phyloP scores from a whole-genome alignment of 148 eudicot genomes.

The Spergularia marina region DNA sequence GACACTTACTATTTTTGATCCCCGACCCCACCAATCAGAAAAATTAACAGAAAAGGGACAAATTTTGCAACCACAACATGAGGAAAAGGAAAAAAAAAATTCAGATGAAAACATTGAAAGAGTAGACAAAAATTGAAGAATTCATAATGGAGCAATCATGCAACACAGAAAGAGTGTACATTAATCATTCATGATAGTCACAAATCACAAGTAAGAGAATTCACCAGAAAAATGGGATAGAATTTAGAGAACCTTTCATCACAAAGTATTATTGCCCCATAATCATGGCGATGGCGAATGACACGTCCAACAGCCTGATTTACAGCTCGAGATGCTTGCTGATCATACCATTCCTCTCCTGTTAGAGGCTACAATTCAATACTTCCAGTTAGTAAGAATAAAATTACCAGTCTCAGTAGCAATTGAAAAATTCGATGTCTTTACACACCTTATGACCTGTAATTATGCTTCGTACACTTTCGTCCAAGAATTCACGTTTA shows the following conservation, averaged over 20 bases:
- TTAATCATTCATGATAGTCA: neutral
- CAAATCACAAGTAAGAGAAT: neutral
- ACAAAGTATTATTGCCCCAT: constrained; percentile 92
- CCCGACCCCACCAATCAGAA: neutral
- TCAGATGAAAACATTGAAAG: neutral
- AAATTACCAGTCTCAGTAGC: constrained; percentile 3
- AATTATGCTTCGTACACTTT: constrained; percentile 38
- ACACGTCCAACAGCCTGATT: constrained; percentile 99
- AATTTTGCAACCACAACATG: neutral
- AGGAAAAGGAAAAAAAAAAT: neutral
- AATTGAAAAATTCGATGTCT: constrained; percentile 30
- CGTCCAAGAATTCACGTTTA: constrained; percentile 90
- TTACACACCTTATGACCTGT: constrained; percentile 37
- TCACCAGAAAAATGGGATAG: neutral
- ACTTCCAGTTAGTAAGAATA: constrained; percentile 20
- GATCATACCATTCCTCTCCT: constrained; percentile 94
- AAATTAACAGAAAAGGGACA: neutral
- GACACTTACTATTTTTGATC: neutral
- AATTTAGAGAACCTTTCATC: constrained; percentile 76
- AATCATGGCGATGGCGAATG: constrained; percentile 96
- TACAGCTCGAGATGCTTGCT: constrained; percentile 93
- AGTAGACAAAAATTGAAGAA: too few relatives aligned
- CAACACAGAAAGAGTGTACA: neutral
- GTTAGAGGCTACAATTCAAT: constrained; percentile 63
- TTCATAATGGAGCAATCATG: neutral